phyloP scores from a whole-genome alignment of 2,329 filamentous ascomycete species.

The Penicillium sp. region DNA sequence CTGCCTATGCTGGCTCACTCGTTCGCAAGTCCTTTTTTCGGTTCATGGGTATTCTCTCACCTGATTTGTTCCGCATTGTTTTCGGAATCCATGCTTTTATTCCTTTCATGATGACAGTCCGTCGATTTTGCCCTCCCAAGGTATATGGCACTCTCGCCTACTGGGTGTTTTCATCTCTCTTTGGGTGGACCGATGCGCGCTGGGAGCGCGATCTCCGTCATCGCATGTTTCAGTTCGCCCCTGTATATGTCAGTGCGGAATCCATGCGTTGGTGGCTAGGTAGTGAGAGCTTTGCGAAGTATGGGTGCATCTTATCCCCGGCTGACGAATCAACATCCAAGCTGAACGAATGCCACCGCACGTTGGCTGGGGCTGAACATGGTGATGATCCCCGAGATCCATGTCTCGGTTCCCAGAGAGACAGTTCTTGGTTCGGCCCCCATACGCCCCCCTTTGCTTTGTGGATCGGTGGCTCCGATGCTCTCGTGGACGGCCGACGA shows the following conservation, averaged over 20 bases:
- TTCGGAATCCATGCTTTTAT: slow-evolving; percentile 95
- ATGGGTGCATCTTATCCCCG: slow-evolving; percentile 84
- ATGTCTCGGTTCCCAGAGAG: slow-evolving; percentile 21
- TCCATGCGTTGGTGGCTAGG: slow-evolving; percentile 97
- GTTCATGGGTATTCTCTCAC: slow-evolving; percentile 81
- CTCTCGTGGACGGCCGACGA: slow-evolving; percentile 77
- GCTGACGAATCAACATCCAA: slow-evolving; percentile 54
- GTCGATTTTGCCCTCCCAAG: slow-evolving; percentile 61
- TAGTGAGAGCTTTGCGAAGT: slow-evolving; percentile 76
- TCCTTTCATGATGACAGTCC: slow-evolving; percentile 87
- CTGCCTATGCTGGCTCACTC: slow-evolving; percentile 83
- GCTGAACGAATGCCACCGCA: slow-evolving; percentile 13
- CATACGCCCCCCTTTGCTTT: slow-evolving; percentile 79
- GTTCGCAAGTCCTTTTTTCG: slow-evolving; percentile 88
- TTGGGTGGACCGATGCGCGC: slow-evolving; percentile 78
- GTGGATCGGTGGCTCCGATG: slow-evolving; percentile 82
- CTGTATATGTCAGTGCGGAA: slow-evolving; percentile 85
- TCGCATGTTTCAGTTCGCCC: slow-evolving; percentile 88
- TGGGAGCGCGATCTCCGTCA: slow-evolving; percentile 80
- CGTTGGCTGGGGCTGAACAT: slow-evolving; percentile 4
- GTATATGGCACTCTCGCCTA: slow-evolving; percentile 84
- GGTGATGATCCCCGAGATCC: slow-evolving; percentile 18
- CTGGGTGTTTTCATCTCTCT: slow-evolving; percentile 83
- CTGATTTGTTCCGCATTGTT: slow-evolving; percentile 71
- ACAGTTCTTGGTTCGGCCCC: slow-evolving; percentile 77